Base-by-base conservation (phyloP, 2,329 filamentous ascomycete species). In the Chaetomium sp. region DNA sequence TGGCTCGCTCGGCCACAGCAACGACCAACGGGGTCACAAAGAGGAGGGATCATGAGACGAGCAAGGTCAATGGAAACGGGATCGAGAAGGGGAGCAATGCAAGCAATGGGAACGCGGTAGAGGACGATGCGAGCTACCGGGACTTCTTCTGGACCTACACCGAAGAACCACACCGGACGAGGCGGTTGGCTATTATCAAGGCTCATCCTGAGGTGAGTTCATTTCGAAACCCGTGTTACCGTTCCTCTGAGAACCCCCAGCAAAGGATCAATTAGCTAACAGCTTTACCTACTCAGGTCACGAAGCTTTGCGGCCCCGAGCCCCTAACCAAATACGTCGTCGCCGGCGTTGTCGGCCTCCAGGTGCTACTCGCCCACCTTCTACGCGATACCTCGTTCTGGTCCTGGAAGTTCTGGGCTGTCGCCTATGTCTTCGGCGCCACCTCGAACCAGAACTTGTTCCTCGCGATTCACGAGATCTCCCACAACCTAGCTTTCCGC, bases 81-180 rank as follows among this genome's bases (percentile, higher is more conserved):
- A 57, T 53, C 14, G 52, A 53, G 37, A 53, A 57, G 19, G 19
- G 19, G 40, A 42, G 11, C 49, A 52, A 38, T 48, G 49, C 38
- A 38, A 45, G 58, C 32, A 41, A 59, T 32, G 56, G 67, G 49
- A 68, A 74, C 55, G 67, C 71, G 52, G 71, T 79, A 35, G 27
- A 50, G 52, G 66, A 72, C 53, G 72, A 75, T 63, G 61, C 66
- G n/a, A 70, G 70, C 51, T 70, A 77, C 53, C 60, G 58, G 49
- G 80, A 85, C 70, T 97, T 97, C 79, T 96, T 95, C 76, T 97
- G 95, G 94, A 96, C 94, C 42, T 97, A 99, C 70, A 96, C 94
- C 8, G 94, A 99, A 72, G 94, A 99, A 74, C 94, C 94, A 59
- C 94, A 99, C 73, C 84, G 91, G 64, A 94, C 92, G 36, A 80